These are phyloP conservation scores for Tephrocybe sp. DNA, from an alignment of 768 basidiomycete genomes.

Conservation along the genomic window DNA sequence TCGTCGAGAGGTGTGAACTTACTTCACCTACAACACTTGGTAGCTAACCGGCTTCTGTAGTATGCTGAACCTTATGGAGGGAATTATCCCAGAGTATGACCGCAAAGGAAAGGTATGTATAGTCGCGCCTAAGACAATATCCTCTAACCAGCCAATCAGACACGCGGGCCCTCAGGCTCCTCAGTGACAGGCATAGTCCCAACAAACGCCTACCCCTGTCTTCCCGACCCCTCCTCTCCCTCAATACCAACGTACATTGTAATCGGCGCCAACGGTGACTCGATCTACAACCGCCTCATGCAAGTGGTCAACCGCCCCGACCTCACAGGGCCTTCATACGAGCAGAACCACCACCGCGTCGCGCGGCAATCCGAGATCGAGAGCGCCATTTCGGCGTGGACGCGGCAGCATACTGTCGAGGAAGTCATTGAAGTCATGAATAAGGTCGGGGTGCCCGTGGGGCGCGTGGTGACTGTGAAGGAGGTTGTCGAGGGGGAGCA, in stretches of 20 bases:
- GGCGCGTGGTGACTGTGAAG: constrained; percentile 60
- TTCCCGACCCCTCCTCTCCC: constrained; percentile 42
- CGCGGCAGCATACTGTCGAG: constrained; percentile 44
- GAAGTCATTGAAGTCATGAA: constrained; percentile 54
- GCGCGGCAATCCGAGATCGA: constrained; percentile 66
- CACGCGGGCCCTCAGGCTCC: constrained; percentile 72
- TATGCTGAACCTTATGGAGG: constrained; percentile 79
- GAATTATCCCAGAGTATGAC: constrained; percentile 74
- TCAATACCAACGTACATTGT: constrained; percentile 55
- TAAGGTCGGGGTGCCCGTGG: constrained; percentile 59
- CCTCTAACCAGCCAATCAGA: constrained; percentile 31
- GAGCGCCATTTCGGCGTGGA: constrained; percentile 62
- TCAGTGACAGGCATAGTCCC: constrained; percentile 77
- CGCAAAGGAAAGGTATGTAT: constrained; percentile 59
- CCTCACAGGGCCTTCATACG: constrained; percentile 54
- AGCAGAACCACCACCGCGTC: constrained; percentile 63
- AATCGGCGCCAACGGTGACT: constrained; percentile 73
- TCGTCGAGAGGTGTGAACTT: constrained; percentile 57
- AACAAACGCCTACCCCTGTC: constrained; percentile 73
- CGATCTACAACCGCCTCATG: constrained; percentile 71
- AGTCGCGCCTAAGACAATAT: background rate
- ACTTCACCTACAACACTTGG: background rate
- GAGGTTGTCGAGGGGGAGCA: constrained; percentile 65
- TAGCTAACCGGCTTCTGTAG: constrained; percentile 28
- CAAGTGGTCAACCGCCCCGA: constrained; percentile 55